These are phyloP conservation scores for Gastrolobium bilobum DNA, from an alignment of 306 rosid genomes.

Conservation along the genomic window DNA sequence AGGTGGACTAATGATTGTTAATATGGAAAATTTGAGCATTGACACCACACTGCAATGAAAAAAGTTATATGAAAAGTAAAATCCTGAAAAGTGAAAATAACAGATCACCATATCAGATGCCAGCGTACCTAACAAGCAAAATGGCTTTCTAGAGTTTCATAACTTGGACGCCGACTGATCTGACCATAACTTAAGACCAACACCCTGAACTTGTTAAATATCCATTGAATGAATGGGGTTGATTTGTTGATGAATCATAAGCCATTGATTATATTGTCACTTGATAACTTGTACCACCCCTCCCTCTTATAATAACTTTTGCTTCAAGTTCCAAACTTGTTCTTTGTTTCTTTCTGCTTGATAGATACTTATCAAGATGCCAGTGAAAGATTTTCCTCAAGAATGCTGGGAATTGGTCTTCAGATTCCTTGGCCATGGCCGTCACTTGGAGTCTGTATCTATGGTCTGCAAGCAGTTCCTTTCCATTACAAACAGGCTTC, in stretches of 20 bases:
- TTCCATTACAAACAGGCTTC: conserved; percentile 59
- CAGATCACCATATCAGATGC: conserved; percentile 49
- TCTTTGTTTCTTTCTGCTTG: background rate
- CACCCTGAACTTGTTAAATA: conserved; percentile 21
- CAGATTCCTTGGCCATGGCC: conserved; percentile 50
- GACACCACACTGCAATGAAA: background rate
- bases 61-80: conserved; percentile 29
- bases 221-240: background rate
- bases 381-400: conserved; percentile 46
- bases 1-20: background rate
- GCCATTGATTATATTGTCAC: conserved; percentile 4
- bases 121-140: conserved; percentile 44
- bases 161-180: conserved; percentile 6
- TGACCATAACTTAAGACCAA: conserved; percentile 30
- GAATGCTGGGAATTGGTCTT: conserved; percentile 81
- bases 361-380: conserved; percentile 18
- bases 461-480: conserved; percentile 74
- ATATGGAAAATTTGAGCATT: background rate
- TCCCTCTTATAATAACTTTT: background rate
- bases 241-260: conserved; percentile 35
- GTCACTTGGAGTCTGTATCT: conserved; percentile 62
- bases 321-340: conserved; percentile 10
- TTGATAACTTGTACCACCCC: background rate
- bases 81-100: conserved; percentile 44
- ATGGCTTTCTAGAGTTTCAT: conserved; percentile 43